phyloP scores from a whole-genome alignment of 768 basidiomycete genomes.

The Leccinum pellstonianum region DNA sequence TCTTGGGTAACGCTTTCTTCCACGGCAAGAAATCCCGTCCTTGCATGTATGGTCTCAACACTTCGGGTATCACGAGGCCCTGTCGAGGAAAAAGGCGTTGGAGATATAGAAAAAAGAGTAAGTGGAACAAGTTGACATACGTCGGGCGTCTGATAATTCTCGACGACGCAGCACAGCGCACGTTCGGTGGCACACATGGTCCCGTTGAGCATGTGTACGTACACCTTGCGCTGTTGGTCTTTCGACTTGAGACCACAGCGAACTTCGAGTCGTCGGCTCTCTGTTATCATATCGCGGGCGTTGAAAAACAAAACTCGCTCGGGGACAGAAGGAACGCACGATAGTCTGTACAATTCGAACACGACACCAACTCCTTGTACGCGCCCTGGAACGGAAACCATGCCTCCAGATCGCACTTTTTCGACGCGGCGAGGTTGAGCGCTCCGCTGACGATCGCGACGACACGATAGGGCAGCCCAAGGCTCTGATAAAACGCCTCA shows the following conservation, averaged over 20 bases:
- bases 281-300: conserved; percentile 39
- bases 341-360: conserved; percentile 99
- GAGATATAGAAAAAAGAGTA: neutral
- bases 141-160: conserved; percentile 96
- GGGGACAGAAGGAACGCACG: conserved; percentile 55
- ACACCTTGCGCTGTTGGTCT: conserved; percentile 87
- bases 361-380: conserved; percentile 97
- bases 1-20: conserved; percentile 79
- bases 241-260: conserved; percentile 89
- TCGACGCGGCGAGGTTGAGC: conserved; percentile 92
- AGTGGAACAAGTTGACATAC: conserved; percentile 42
- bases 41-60: conserved; percentile 92
- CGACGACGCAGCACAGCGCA: conserved; percentile 94
- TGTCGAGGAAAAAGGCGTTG: conserved; percentile 31
- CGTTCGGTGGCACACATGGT: conserved; percentile 97
- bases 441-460: conserved; percentile 96
- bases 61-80: conserved; percentile 90
- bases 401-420: conserved; percentile 97
- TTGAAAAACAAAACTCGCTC: neutral
- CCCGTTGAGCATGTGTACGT: conserved; percentile 99
- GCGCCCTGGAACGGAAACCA: conserved; percentile 98
- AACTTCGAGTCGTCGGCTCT: conserved; percentile 90
- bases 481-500: conserved; percentile 95
- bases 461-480: conserved; percentile 88
- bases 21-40: conserved; percentile 88